Conservation (phyloP, 179 eudicot genomes). For the Patellifolia procumbens region DNA sequence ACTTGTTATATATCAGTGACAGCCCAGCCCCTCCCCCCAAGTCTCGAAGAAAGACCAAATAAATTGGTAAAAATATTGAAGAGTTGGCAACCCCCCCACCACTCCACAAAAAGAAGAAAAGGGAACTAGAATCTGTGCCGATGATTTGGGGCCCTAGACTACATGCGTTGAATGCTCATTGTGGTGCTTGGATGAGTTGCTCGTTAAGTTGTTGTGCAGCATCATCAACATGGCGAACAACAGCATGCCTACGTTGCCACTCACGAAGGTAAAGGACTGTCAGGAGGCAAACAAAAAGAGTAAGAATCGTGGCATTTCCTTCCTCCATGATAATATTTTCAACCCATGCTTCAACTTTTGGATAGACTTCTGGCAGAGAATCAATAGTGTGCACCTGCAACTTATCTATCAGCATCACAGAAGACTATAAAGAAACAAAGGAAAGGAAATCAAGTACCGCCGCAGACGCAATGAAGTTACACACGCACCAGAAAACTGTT, state of each 20-base stretch:
- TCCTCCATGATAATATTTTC: slow-evolving; percentile 86
- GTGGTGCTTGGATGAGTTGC: slow-evolving; percentile 30
- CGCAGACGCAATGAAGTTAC: background rate
- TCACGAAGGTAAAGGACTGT: slow-evolving; percentile 94
- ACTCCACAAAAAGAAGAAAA: background rate
- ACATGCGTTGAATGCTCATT: background rate
- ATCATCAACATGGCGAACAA: slow-evolving; percentile 44
- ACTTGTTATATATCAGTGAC: background rate
- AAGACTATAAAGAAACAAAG: background rate
- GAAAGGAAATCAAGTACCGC: no score
- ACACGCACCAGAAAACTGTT: slow-evolving; percentile 75
- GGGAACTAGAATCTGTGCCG: background rate
- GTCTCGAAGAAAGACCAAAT: background rate
- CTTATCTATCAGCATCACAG: background rate
- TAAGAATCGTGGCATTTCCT: slow-evolving; percentile 88
- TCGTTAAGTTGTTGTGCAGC: slow-evolving; percentile 37
- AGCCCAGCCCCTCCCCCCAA: background rate
- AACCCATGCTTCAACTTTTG: slow-evolving; percentile 86
- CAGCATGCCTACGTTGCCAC: slow-evolving; percentile 76
- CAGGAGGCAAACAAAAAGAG: slow-evolving; percentile 86
- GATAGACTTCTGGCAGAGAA: slow-evolving; percentile 76
- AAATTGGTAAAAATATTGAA: no score
- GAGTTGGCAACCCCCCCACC: no score
- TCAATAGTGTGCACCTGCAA: slow-evolving; percentile 76
- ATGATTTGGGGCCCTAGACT: background rate